Evolutionary conservation across 495 filamentous ascomycete species (phyloP).

Genomic region (Bathelium albidoporum): DNA sequence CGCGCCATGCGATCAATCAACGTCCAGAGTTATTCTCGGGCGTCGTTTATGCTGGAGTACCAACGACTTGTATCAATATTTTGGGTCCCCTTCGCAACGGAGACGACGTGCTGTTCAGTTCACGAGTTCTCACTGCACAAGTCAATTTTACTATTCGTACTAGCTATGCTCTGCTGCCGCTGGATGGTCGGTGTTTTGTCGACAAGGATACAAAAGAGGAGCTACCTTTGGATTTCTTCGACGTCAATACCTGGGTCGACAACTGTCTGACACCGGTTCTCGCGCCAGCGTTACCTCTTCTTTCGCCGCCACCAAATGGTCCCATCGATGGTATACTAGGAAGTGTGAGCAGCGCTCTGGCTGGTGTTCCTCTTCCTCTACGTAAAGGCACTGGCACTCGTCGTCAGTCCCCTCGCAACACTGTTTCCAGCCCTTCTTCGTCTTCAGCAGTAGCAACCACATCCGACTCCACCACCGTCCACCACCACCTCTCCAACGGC

Average conservation of each 20-base stretch:
- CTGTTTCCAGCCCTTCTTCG: not conserved
- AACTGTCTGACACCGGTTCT: constrained; percentile 72
- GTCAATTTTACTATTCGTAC: constrained; percentile 91
- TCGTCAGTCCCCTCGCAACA: not conserved
- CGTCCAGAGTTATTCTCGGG: constrained; percentile 80
- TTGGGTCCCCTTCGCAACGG: constrained; percentile 83
- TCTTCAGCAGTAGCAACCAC: constrained; percentile 1
- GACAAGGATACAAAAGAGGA: constrained; percentile 72
- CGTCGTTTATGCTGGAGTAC: constrained; percentile 76
- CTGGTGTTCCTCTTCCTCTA: constrained; percentile 17
- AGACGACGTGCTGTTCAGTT: constrained; percentile 81
- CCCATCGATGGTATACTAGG: not conserved
- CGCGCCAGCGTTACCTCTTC: constrained; percentile 44
- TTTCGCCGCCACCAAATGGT: constrained; percentile 13
- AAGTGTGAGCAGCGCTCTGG: constrained; percentile 31
- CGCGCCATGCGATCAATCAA: constrained; percentile 80
- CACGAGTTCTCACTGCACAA: constrained; percentile 83
- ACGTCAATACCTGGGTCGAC: constrained; percentile 66
- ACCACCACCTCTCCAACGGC: not conserved
- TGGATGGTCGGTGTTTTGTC: constrained; percentile 82
- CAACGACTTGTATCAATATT: constrained; percentile 81
- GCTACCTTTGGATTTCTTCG: constrained; percentile 78
- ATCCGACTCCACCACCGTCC: constrained; percentile 11
- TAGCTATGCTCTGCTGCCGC: constrained; percentile 73
- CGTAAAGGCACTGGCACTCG: constrained; percentile 24